Evolutionary conservation across 2,329 filamentous ascomycete species (phyloP), one percentile per base, ranked within the genome.

Genomic region (Pyricularia pennisetigena): DNA sequence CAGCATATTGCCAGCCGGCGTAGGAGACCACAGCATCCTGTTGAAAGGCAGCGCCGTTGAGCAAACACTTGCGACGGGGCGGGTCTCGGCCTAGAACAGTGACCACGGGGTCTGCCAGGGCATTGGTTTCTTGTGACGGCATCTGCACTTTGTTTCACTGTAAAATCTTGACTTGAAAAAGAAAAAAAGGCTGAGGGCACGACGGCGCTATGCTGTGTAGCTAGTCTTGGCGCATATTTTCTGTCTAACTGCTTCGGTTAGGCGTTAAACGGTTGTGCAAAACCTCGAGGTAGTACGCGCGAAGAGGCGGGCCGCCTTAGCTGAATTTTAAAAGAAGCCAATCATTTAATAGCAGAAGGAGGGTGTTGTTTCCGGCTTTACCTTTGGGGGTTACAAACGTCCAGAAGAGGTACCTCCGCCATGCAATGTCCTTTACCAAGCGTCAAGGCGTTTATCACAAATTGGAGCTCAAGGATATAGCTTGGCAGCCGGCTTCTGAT

Each of bases 11-110:
- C 75, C 82, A 82, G 54, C 81, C 79, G 64, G 78, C 78, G 71
- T 80, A 81, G 0, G 81, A 80, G n/a, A 76, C 76, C 67, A 84
- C 75, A 35, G 78, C 79, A 68, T 82, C 77, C 69, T 84, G 82
- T 72, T 84, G 82, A 73, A 83, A 84, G 0, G 82, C 78, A 67
- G 82, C 78, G 61, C 80, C 81, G 70, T 84, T 84, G 63, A 84
- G 72, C 68, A 76, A 71, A 71, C 73, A 76, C 49, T 69, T 73
- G 67, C 78, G 77, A 69, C 78, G 75, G 35, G 73, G 71, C 35
- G 79, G 78, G 71, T 80, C 78, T 12, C 69, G 71, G 35, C 77
- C 78, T 64, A 81, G 72, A 24, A 75, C 72, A 28, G 77, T 76
- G 68, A 75, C 69, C 14, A 68, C 68, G 16, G 79, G 78, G 9